Base-by-base conservation (phyloP, 2,329 filamentous ascomycete genomes). In the Pseudopithomyces chartarum region DNA sequence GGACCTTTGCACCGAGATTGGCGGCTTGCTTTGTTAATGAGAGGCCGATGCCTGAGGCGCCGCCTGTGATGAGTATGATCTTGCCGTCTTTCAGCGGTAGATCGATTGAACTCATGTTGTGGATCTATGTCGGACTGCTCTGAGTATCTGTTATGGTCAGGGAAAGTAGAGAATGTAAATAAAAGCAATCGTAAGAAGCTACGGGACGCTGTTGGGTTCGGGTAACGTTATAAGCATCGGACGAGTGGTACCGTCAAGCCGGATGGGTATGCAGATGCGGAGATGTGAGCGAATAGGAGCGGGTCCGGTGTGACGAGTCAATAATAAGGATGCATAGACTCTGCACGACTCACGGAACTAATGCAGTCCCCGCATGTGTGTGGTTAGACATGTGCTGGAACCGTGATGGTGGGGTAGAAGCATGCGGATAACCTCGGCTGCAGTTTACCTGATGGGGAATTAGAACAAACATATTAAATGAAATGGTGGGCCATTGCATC, bases 31-130 rank as follows among this genome's bases (percentile, higher is more conserved):
- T 63, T 4, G 66, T 63, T 23, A 75, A 66, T 6, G 57, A 54
- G 32, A 76, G 63, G 19, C 71, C 71, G 42, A 76, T 75, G 19
- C 73, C 73, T 52, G 71, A 76, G 54, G 71, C 73, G 12, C 71
- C 74, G 19, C 74, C 73, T 0, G 73, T 76, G 49, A 76, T 67
- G 1, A 72, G 61, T 17, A 73, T 63, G 55, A 76, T 71, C 46
- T 70, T 73, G 50, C 34, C 22, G 22, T 59, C 62, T 15, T 69
- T 63, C 4, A 75, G 54, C 10, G 71, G 67, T 38, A 73, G 67
- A 39, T 75, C 69, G 34, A 67, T 67, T 1, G 67, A 64, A 4
- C 39, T 40, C 60, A 62, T 65, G 33, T 22, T 53, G 40, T 29
- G 5, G 26, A 29, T 29, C 26, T 29, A 29, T 29, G 26, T 8